A percentile compares a stretch with the other conserved stretches of the same genome.
Evolutionary conservation across 768 basidiomycete species (phyloP).

Genomic region (Tylopilus sp.): DNA sequence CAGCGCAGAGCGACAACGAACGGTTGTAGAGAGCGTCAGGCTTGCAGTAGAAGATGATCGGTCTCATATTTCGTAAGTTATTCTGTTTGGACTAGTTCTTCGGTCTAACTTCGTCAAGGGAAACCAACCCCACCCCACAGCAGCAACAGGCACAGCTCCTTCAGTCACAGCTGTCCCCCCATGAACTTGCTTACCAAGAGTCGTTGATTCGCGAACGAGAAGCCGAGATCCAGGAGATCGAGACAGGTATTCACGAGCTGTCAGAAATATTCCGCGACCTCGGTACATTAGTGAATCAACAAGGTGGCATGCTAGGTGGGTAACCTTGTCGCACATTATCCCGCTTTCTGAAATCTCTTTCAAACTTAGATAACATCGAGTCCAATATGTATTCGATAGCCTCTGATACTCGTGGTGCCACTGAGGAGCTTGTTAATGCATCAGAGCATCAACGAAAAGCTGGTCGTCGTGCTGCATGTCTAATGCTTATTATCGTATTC

Average conservation of each 20-base stretch:
- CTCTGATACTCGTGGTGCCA: constrained; percentile 75
- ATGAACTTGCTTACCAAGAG: constrained; percentile 95
- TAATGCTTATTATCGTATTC: constrained; percentile 82
- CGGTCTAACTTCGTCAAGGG: constrained; percentile 21
- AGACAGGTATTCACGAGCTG: constrained; percentile 93
- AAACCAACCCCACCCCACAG: constrained; percentile 44
- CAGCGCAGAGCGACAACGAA: constrained; percentile 86
- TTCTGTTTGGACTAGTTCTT: neutral
- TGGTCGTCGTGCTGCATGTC: constrained; percentile 83
- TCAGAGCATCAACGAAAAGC: constrained; percentile 94
- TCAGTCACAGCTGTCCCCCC: constrained; percentile 75
- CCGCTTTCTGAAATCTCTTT: neutral
- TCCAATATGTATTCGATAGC: constrained; percentile 87
- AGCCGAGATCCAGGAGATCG: constrained; percentile 92
- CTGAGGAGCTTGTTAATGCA: constrained; percentile 84
- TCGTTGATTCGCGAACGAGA: constrained; percentile 81
- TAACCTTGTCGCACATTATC: constrained; percentile 2
- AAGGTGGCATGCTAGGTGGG: constrained; percentile 92
- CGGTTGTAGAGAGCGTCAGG: constrained; percentile 84
- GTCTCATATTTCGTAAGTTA: constrained; percentile 27
- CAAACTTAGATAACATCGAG: constrained; percentile 82
- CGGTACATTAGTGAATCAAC: constrained; percentile 90
- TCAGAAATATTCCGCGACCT: constrained; percentile 96
- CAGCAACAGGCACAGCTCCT: constrained; percentile 69
- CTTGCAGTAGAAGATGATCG: constrained; percentile 77